Evolutionary conservation across 306 rosid genomes (phyloP), one percentile per base, ranked within the genome.

Genomic region (Malus sieversii): DNA sequence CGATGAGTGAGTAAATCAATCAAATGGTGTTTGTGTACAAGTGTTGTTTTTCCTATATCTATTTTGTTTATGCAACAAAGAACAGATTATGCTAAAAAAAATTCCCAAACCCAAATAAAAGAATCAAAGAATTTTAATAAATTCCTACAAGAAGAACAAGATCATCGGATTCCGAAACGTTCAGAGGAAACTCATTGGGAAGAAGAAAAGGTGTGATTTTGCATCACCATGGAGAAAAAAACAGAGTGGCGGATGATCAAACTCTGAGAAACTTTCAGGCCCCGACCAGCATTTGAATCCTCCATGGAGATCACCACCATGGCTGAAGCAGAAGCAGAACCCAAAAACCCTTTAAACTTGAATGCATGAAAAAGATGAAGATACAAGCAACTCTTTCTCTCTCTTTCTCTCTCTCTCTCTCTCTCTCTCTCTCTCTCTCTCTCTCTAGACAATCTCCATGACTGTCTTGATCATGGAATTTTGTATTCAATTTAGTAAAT

Each of bases 121-220:
- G 90, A 95, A 95, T 82, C 83, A 92, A 96, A 96, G 97, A 96
- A 92, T 94, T 40, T 55, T 32, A 78, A 78, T 44, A n/a, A 79
- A 72, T 62, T 10, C 84, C 92, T 84, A 87, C 68, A 83, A 87
- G 65, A 84, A 87, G 67, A 86, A 87, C 75, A 87, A 72, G 78
- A 89, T 96, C 99, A 96, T 96, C 98, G 99, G 98, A 96, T 96
- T 92, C 99, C 98, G 15, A 82, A 85, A 81, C 38, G 72, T 78
- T 90, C 92, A 96, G 84, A 81, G 74, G 66, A 76, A 68, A 79
- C 83, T 81, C 98, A 96, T 90, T 70, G 77, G 79, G 42, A 84
- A 51, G 55, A 51, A 51, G 55, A 5, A 78, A 58, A 33, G 72
- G 23, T 46, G 22, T 79, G 86, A 69, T 30, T 77, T 84, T 78